Conservation (phyloP, 2,329 filamentous ascomycete species). For the Aspergillus novofumigatus region DNA sequence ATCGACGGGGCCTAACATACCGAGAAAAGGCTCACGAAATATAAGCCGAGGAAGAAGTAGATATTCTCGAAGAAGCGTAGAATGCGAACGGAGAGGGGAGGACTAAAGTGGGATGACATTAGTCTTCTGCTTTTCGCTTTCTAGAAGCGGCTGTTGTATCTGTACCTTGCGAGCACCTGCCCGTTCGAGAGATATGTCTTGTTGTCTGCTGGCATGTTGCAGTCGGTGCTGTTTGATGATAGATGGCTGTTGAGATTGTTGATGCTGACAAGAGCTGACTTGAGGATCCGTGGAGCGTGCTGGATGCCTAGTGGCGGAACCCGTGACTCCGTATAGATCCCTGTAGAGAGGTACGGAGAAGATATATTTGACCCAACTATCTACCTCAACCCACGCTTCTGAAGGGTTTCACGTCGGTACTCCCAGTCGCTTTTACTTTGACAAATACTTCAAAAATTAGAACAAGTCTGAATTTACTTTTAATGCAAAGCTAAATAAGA, state of each 20-base stretch:
- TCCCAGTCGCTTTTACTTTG: background rate
- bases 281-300: background rate
- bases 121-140: background rate
- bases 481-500: background rate
- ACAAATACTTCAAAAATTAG: background rate
- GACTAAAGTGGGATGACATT: conserved; percentile 26
- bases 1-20: conserved; percentile 26
- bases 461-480: background rate
- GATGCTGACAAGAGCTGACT: conserved; percentile 5
- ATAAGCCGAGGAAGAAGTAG: conserved; percentile 48
- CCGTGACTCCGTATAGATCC: conserved; percentile 9
- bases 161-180: conserved; percentile 34
- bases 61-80: conserved; percentile 38
- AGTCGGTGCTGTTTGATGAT: background rate
- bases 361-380: background rate
- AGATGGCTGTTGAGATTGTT: background rate
- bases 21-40: conserved; percentile 47
- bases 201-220: conserved; percentile 31
- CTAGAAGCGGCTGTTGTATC: conserved; percentile 17
- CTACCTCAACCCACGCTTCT: background rate
- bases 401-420: background rate
- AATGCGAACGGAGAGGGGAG: conserved; percentile 43
- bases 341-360: too few relatives aligned
- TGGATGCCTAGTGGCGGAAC: conserved; percentile 3
- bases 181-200: conserved; percentile 40